Evolutionary conservation across 2,329 filamentous ascomycete genomes (phyloP).

Genomic region (Colletotrichum lini): DNA sequence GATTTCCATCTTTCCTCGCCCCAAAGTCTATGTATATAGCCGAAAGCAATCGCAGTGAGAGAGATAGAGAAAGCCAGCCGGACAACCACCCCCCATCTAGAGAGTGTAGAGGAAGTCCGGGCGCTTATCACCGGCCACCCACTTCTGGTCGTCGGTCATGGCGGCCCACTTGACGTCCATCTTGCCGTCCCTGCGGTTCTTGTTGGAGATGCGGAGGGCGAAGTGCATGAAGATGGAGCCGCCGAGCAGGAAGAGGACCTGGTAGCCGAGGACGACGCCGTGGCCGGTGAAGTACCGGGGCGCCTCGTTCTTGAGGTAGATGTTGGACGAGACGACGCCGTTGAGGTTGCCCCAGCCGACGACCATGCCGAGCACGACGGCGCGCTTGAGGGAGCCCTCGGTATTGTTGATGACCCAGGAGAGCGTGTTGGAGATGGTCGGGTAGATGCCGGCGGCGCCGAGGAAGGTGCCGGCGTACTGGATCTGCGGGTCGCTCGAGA

Average conservation of each 20-base stretch:
- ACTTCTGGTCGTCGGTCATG: constrained; percentile 68
- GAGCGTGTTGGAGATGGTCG: constrained; percentile 78
- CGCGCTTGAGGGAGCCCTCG: constrained; percentile 74
- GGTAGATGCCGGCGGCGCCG: constrained; percentile 80
- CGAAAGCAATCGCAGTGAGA: background rate
- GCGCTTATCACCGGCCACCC: constrained; percentile 69
- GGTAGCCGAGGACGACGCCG: constrained; percentile 73
- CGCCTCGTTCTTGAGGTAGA: constrained; percentile 63
- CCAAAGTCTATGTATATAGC: background rate
- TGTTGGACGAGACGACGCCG: constrained; percentile 77
- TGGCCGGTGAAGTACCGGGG: constrained; percentile 66
- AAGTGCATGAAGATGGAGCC: constrained; percentile 75
- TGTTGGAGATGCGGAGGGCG: constrained; percentile 72
- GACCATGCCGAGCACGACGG: constrained; percentile 80
- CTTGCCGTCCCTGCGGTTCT: constrained; percentile 67
- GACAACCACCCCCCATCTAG: constrained; percentile 20
- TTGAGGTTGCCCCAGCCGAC: constrained; percentile 85
- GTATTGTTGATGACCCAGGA: constrained; percentile 80
- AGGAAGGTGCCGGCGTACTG: constrained; percentile 80
- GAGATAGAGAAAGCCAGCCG: too few species aligned
- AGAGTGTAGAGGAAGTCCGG: constrained; percentile 54
- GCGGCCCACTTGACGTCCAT: constrained; percentile 70
- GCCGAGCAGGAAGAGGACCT: constrained; percentile 73
- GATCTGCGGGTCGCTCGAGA: constrained; percentile 64
- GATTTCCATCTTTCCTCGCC: background rate